Evolutionary conservation across 2,329 filamentous ascomycete species (phyloP), one percentile per base, ranked within the genome.

Genomic region (Trichoderma harzianum): DNA sequence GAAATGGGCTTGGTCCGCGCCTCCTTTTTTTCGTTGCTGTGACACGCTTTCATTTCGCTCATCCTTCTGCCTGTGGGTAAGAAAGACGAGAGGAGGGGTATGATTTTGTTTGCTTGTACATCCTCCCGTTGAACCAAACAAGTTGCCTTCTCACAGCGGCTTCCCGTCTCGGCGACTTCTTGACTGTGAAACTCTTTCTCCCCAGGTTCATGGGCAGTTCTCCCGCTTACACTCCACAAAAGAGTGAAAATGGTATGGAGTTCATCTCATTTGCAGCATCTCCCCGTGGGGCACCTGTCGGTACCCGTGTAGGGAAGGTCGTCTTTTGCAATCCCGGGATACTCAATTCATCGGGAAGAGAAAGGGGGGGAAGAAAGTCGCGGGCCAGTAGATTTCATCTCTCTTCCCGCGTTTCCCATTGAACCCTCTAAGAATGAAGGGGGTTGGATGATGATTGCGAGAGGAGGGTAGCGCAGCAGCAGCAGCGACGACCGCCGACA

Each of bases 381-480:
- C 36, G 53, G 36, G 18, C 53, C 36, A 60, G 34, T 60, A 65
- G 43, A 26, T 43, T 47, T 7, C 18, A 18, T 34, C 34, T 26
- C 55, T 60, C 34, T 47, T 60, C 65, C 65, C 36, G 36, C 36
- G 47, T 68, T 21, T 32, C 7, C 26, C 12, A 10, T 21, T 34
- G n/a, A 24, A 5, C 34, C 39, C 43, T 30, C n/a, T 11, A 32
- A 30, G 51, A 67, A 51, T 12, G 26, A 32, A 24, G 43, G 62
- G 30, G 51, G 32, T 57, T 63, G 58, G 32, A 43, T n/a, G 30
- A 67, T 18, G 21, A 67, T 57, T 26, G 62, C 36, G 39, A 51
- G n/a, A 26, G 39, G 69, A 43, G 32, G 69, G 60, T 65, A 47
- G 34, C 43, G 61, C 69, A 71, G 62, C 69, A 71, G 62, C 69